A percentile compares a stretch with the other conserved stretches of the same genome.
phyloP scores from a whole-genome alignment of 2,329 filamentous ascomycete species.

The Colletotrichum orchidophilum region DNA sequence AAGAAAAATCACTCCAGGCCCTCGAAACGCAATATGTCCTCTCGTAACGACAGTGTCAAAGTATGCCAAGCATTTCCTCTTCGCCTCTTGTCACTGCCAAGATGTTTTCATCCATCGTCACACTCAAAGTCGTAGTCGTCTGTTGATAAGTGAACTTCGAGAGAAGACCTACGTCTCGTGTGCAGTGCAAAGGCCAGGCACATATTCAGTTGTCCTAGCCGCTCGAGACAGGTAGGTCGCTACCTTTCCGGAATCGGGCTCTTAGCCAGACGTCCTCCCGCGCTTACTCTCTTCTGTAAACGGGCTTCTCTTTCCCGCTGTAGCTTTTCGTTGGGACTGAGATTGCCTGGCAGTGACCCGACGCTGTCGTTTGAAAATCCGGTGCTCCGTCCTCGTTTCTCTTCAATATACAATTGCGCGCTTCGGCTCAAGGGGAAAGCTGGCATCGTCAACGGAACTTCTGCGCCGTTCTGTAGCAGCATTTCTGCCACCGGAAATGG shows the following conservation, averaged over 20 bases:
- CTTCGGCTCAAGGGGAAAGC: slow-evolving; percentile 85
- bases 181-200: slow-evolving; percentile 27
- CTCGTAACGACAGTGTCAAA: slow-evolving; percentile 19
- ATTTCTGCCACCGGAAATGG: slow-evolving; percentile 92
- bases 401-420: slow-evolving; percentile 85
- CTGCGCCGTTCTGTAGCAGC: slow-evolving; percentile 91
- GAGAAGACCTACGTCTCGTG: slow-evolving; percentile 14
- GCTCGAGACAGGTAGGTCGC: slow-evolving; percentile 46
- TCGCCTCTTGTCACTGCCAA: not conserved
- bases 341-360: slow-evolving; percentile 64
- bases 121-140: slow-evolving; percentile 16
- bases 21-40: not conserved
- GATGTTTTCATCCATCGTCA: slow-evolving; percentile 11
- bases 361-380: slow-evolving; percentile 66
- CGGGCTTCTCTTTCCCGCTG: slow-evolving; percentile 73
- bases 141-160: not conserved
- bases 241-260: slow-evolving; percentile 71
- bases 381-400: slow-evolving; percentile 68
- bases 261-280: slow-evolving; percentile 76
- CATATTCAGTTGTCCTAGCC: slow-evolving; percentile 18
- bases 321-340: slow-evolving; percentile 57
- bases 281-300: slow-evolving; percentile 82
- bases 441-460: slow-evolving; percentile 79
- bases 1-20: not conserved
- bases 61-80: slow-evolving; percentile 19